Base-by-base conservation (phyloP, 129 eudicot genomes). In the Glebionis coronaria region DNA sequence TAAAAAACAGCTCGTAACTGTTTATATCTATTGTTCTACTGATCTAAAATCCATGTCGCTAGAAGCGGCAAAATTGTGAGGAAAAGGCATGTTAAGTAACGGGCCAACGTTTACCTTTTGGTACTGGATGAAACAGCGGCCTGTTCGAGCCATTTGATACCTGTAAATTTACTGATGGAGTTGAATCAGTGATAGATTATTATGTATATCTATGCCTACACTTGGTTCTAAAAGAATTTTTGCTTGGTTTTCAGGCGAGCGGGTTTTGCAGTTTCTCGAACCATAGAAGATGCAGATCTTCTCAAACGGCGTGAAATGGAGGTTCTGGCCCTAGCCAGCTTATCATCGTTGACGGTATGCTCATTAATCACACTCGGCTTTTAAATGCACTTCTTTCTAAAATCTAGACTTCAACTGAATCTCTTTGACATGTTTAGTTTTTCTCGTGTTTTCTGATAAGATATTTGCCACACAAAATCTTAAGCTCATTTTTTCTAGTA, bases 341-440 rank as follows among this genome's bases (percentile, higher is more conserved):
- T 91, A 57, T 87, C 96, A 71, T 80, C 97, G 63, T 73, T 90
- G 56, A 73, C 61, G 73, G 97, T 86, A 83, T 64, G 79, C 59
- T 19, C 1, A 16, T 11, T 44, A 40, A 12, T 53, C 70, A 42
- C 56, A 16, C 49, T 9, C 21, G n/a, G 40, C 4, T n/a, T 14
- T 5, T 60, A 16, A 35, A 14, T 59, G 9, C 5, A 11, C n/a
- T 11, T 56, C 42, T 6, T 35, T 35, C 40, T 31, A 31, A 9
- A 31, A 31, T 31, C 40, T 55, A 19, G 13, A 55, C 6, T 56
- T 56, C 40, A 56, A 12, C 16, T 25, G 38, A 20, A 12, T 23
- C 15, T 56, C 62, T 21, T 55, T 10, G 40, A 12, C 62, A 23
- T 25, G 25, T 19, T 29, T 6, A 25, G 16, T n/a, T 49, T 14